phyloP scores from a whole-genome alignment of 495 filamentous ascomycete species.

The Trichoderma orchidacearum region DNA sequence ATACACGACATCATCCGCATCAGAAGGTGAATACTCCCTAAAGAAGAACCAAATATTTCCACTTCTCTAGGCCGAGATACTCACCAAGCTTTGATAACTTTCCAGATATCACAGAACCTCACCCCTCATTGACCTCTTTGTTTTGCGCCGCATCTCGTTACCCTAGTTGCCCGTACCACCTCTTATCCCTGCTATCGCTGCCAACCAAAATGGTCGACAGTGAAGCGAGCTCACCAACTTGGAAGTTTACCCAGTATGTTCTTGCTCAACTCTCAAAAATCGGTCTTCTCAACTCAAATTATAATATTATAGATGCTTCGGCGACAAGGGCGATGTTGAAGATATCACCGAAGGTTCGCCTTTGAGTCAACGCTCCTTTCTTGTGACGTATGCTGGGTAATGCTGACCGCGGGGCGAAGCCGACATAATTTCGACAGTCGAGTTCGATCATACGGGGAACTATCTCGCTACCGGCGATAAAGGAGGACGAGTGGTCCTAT shows the following conservation, averaged over 20 bases:
- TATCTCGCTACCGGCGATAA: conserved; percentile 97
- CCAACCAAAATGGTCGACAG: conserved; percentile 80
- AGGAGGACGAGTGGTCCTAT: conserved; percentile 89
- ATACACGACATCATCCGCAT: not conserved
- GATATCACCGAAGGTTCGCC: conserved; percentile 92
- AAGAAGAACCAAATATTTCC: not conserved
- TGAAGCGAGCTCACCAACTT: conserved; percentile 85
- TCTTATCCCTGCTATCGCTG: conserved; percentile 3
- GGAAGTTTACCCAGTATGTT: conserved; percentile 99
- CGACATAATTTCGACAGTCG: conserved; percentile 98
- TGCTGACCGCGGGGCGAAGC: conserved; percentile 35
- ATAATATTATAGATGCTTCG: conserved; percentile 65
- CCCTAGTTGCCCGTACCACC: not conserved
- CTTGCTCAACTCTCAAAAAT: conserved; percentile 1
- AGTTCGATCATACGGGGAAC: conserved; percentile 98
- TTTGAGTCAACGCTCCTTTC: not conserved
- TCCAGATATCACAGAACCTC: not conserved
- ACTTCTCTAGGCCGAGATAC: not conserved
- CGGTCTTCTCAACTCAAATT: conserved; percentile 9
- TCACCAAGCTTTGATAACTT: not conserved
- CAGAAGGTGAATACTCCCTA: not conserved
- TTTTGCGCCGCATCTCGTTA: not conserved
- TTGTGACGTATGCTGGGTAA: conserved; percentile 1
- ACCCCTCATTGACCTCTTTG: not conserved
- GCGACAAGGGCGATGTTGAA: conserved; percentile 98